Base-by-base conservation (phyloP, 352 stramenopile species). In the Phytophthora pini region DNA sequence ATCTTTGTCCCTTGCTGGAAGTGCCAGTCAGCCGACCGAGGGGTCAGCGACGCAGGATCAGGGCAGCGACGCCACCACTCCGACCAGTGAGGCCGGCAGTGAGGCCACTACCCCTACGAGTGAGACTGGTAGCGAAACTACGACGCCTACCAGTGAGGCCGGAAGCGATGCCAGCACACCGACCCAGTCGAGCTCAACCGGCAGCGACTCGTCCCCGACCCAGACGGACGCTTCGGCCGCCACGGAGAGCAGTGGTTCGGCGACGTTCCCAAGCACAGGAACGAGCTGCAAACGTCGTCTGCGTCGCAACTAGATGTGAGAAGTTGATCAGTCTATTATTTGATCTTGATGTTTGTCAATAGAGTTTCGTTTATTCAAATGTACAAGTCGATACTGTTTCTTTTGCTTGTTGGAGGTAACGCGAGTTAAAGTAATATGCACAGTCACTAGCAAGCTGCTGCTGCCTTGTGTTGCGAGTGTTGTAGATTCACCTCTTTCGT, bases 221-320 rank as follows among this genome's bases (percentile, higher is more conserved):
- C 61, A 70, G 34, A 64, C 55, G 29, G 48, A 46, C n/a, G 41
- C 32, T 1, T 62, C 61, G 12, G 39, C 54, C 5, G 52, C 45
- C 31, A 55, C 40, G 7, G 55, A 70, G 39, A 60, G 31, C 54
- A 65, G 56, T 32, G 40, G 22, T 2, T 60, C 56, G 38, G 56
- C 53, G 0, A 70, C 62, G 15, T 66, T 70, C 44, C 62, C 62
- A 9, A 66, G 56, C 55, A 70, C 48, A 29, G 62, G 62, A 41
- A 70, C 55, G 31, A 70, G 62, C 49, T 70, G 62, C 62, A 70
- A 70, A 44, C 62, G 56, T 45, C 62, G 62, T 49, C 62, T 70
- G n/a, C 62, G 62, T 10, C 62, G 59, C 24, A 48, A 70, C 34
- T 70, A 70, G 27, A 61, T 60, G 41, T 39, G 34, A 50, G 34